These are phyloP conservation scores for Prunus fruticosa DNA, from an alignment of 306 rosid genomes.

Conservation along the genomic window DNA sequence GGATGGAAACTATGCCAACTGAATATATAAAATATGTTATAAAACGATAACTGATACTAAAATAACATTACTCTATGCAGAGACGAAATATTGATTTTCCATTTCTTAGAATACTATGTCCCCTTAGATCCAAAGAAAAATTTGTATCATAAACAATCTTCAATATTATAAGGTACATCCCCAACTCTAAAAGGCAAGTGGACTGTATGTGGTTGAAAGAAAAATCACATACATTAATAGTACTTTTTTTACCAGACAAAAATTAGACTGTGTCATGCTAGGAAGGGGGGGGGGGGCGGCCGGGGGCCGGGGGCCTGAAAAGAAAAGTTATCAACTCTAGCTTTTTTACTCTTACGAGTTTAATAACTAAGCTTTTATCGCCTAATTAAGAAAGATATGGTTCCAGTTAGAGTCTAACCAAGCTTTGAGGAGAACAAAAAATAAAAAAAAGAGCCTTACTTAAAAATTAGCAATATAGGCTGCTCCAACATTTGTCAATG, in stretches of 20 bases:
- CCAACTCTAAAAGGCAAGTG: not conserved
- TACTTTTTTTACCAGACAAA: not conserved
- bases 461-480: constrained; percentile 42
- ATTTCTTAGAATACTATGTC: not conserved
- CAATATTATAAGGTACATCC: not conserved
- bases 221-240: not conserved
- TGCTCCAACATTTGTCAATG: constrained; percentile 62
- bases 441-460: constrained; percentile 9
- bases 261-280: not conserved
- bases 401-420: not conserved
- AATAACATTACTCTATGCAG: not conserved
- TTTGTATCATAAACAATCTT: not conserved
- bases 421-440: constrained; percentile 11
- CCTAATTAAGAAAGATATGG: not conserved
- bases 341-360: not conserved
- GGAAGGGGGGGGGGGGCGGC: not conserved
- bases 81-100: not conserved
- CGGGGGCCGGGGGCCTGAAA: not conserved
- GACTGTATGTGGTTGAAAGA: not conserved
- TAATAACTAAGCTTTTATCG: not conserved
- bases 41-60: not conserved
- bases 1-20: not conserved
- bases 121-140: not conserved
- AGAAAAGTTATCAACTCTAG: not conserved
- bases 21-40: not conserved